Conservation (phyloP, 2,329 filamentous ascomycete species). For the Seiridium cupressi region DNA sequence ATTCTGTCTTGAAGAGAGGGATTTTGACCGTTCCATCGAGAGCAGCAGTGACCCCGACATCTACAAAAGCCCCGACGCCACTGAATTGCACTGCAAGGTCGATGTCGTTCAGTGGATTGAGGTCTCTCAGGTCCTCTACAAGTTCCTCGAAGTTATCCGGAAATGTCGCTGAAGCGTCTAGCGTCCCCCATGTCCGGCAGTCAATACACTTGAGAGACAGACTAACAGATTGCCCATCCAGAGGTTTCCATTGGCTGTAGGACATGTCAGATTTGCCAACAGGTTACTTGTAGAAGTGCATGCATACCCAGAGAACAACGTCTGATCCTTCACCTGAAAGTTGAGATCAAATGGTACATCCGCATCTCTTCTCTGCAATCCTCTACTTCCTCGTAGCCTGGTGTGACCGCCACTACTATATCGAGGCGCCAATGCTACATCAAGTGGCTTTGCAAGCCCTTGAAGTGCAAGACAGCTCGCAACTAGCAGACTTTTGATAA, state of each 20-base stretch:
- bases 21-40: conserved; percentile 16
- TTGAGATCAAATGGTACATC: conserved; percentile 17
- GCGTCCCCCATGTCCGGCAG: conserved; percentile 19
- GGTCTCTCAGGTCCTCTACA: conserved; percentile 16
- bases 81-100: conserved; percentile 21
- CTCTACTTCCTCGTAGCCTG: neutral
- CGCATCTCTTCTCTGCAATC: conserved; percentile 16
- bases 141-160: conserved; percentile 19
- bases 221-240: conserved; percentile 10
- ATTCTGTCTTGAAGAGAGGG: conserved; percentile 18
- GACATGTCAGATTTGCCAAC: too few species aligned
- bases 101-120: conserved; percentile 19
- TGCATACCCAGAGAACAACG: conserved; percentile 20
- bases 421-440: neutral
- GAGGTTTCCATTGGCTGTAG: conserved; percentile 10
- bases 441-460: neutral
- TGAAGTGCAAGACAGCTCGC: neutral
- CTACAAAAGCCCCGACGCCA: conserved; percentile 21
- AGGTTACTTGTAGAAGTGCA: too few species aligned
- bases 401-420: neutral
- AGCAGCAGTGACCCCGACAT: conserved; percentile 16
- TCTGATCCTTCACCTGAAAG: conserved; percentile 14
- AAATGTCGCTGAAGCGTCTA: conserved; percentile 20
- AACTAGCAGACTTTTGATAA: neutral
- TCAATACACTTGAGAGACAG: conserved; percentile 19